Evolutionary conservation across 176 grass and related monocot genomes (phyloP).

Genomic region (Paspalum vaginatum): DNA sequence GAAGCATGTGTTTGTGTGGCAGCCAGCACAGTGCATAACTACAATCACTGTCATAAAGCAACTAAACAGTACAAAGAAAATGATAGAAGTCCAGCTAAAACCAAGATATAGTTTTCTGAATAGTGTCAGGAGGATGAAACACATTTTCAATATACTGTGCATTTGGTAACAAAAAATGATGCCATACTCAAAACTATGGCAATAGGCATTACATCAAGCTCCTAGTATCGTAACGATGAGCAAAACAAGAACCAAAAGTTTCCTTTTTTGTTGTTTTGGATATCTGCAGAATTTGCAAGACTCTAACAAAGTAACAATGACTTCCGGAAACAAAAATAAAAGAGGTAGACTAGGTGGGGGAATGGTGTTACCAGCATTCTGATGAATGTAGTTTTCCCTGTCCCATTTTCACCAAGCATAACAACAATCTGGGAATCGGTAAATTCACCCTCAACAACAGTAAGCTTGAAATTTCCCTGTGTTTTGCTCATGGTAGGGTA

Average conservation of each 20-base stretch:
- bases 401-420: slow-evolving; percentile 90
- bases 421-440: slow-evolving; percentile 87
- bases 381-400: slow-evolving; percentile 90
- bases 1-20: not conserved
- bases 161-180: not conserved
- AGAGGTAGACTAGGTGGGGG: not conserved
- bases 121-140: not conserved
- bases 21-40: not conserved
- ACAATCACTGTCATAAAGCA: not conserved
- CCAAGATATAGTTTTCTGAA: not conserved
- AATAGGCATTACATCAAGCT: not conserved
- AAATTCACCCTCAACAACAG: slow-evolving; percentile 73
- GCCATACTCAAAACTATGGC: not conserved
- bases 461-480: slow-evolving; percentile 76
- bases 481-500: slow-evolving; percentile 96
- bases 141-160: not conserved
- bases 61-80: not conserved
- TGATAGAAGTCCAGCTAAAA: not conserved
- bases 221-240: not conserved
- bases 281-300: not conserved
- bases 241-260: not conserved
- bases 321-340: not conserved
- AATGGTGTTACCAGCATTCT: slow-evolving; percentile 61
- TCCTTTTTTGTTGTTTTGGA: not conserved
- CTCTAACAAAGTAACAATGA: not conserved